These are phyloP conservation scores for Aspergillus fumigatus DNA, from an alignment of 2,329 filamentous ascomycete genomes.

Conservation along the genomic window DNA sequence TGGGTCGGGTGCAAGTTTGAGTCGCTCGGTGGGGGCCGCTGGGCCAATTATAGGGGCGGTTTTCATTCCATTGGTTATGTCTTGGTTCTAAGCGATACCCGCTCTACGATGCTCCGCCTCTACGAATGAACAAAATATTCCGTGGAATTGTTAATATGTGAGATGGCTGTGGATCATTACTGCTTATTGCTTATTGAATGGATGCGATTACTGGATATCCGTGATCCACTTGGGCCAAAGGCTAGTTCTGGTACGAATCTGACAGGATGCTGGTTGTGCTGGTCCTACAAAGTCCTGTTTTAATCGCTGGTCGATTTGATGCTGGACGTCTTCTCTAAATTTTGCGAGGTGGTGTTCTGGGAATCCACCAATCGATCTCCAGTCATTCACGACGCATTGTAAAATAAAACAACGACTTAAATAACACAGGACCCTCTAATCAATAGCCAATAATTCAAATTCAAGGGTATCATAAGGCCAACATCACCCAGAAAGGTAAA, in stretches of 20 bases:
- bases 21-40: slow-evolving; percentile 12
- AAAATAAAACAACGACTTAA: not conserved
- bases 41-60: slow-evolving; percentile 15
- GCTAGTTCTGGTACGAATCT: not conserved
- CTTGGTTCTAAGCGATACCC: not conserved
- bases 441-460: not conserved
- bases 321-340: not conserved
- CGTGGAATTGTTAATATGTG: not conserved
- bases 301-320: not conserved
- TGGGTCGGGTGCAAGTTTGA: slow-evolving; percentile 9
- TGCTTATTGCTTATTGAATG: not conserved
- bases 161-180: not conserved
- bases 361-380: not conserved
- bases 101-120: not conserved
- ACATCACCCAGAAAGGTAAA: too few species aligned
- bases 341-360: not conserved
- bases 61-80: slow-evolving; percentile 5
- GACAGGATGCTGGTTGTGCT: not conserved
- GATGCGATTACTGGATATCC: not conserved
- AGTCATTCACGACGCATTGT: not conserved
- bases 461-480: too few species aligned
- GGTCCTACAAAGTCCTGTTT: not conserved
- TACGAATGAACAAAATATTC: not conserved
- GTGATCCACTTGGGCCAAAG: not conserved
- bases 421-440: not conserved